Evolutionary conservation across 169 alveolate genomes (phyloP).

Genomic region (Cyclospora cayetanensis): DNA sequence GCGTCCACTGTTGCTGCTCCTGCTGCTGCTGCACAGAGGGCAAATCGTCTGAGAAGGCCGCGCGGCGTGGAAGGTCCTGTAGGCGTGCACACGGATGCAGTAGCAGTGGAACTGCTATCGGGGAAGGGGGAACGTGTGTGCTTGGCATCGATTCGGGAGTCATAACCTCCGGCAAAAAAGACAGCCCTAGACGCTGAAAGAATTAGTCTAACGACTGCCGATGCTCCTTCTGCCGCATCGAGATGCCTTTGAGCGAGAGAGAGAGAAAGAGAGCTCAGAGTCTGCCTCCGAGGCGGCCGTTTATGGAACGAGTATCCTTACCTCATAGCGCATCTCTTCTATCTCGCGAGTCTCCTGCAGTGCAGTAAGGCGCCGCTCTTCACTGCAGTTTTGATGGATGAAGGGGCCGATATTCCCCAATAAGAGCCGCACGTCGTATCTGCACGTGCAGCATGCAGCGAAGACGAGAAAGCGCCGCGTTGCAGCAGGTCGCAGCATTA

Average conservation of each 20-base stretch:
- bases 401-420: slow-evolving; percentile 22
- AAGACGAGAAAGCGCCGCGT: too few species aligned
- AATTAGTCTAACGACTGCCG: too few species aligned
- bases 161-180: too few species aligned
- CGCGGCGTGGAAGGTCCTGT: slow-evolving; percentile 50
- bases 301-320: too few species aligned
- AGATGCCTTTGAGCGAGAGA: too few species aligned
- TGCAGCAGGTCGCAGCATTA: too few species aligned
- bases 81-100: background rate
- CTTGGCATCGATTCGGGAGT: too few species aligned
- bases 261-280: background rate
- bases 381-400: slow-evolving; percentile 30
- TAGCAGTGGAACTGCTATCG: too few species aligned
- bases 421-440: slow-evolving; percentile 64
- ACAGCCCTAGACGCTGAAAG: too few species aligned
- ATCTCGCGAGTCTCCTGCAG: slow-evolving; percentile 47
- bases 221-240: background rate
- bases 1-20: slow-evolving; percentile 30
- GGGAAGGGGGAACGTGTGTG: too few species aligned
- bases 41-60: slow-evolving; percentile 58
- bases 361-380: slow-evolving; percentile 29
- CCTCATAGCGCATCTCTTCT: slow-evolving; percentile 49
- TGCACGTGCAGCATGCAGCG: slow-evolving; percentile 34
- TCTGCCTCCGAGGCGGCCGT: background rate
- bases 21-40: slow-evolving; percentile 14